Conservation (phyloP, 176 grass and related monocot species). For the Zizania latifolia region DNA sequence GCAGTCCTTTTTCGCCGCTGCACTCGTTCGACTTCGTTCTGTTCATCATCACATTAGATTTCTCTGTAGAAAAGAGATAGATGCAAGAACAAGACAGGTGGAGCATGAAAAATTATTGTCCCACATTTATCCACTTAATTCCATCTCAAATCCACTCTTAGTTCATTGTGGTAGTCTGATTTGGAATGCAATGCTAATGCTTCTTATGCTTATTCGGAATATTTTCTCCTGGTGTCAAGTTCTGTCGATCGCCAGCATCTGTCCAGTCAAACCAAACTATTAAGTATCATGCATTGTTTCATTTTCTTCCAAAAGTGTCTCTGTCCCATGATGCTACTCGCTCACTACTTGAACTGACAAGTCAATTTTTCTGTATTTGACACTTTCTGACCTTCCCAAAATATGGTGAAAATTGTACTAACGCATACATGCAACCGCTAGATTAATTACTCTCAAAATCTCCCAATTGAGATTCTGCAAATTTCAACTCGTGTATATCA, state of each 20-base stretch:
- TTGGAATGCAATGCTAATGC: not conserved
- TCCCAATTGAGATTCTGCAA: not conserved
- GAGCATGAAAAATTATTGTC: not conserved
- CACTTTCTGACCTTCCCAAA: not conserved
- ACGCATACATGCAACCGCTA: not conserved
- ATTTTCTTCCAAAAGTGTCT: not conserved
- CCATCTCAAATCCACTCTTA: not conserved
- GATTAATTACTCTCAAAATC: too few relatives aligned
- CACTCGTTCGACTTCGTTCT: slow-evolving; percentile 15
- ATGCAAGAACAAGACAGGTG: not conserved
- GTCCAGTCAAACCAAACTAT: slow-evolving; percentile 11
- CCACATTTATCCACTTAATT: not conserved
- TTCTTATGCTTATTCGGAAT: not conserved
- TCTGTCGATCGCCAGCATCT: not conserved
- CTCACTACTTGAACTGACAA: not conserved
- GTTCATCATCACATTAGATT: slow-evolving; percentile 22
- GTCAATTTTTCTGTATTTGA: not conserved
- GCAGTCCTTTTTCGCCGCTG: slow-evolving; percentile 4
- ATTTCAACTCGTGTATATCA: not conserved
- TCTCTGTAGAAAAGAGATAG: slow-evolving; percentile 19
- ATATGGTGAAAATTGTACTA: not conserved
- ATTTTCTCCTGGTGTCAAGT: not conserved
- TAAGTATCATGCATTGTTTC: not conserved
- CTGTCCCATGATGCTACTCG: not conserved
- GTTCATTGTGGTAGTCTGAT: not conserved